Evolutionary conservation across 768 basidiomycete species (phyloP), one percentile per base, ranked within the genome.

Genomic region (Postia placenta): DNA sequence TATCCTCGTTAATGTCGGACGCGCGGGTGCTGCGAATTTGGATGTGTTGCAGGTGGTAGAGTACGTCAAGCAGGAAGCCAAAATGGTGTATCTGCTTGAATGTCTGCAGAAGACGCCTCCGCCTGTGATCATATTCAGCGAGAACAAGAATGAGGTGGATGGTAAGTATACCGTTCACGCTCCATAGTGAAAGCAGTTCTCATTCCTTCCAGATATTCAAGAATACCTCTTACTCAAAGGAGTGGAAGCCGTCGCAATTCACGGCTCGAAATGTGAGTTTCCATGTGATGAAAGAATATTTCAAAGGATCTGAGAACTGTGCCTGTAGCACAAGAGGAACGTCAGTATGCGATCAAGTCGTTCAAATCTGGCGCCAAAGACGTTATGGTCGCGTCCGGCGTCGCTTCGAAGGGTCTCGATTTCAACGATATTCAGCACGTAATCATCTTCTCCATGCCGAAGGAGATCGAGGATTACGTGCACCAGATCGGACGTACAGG

Each of bases 111-210:
- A 98, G 72, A 99, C 96, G 0, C 86, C 96, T 0, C 96, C 96
- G 5, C 96, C 96, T 1, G 93, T 95, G 42, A 96, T 98, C 67
- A 80, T 98, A 49, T 99, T 99, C 66, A 92, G 88, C 55, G 96
- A 99, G 64, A 98, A 95, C 72, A 99, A 99, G 75, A 98, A 99
- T 63, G 96, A 99, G 65, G 96, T 99, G n/a, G 96, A 99, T 62
- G 94, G 93, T 93, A 56, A 59, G 50, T 42, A 19, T 35, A 23
- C 27, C 19, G 79, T 53, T 4, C 15, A 42, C n/a, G 11, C 40
- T 28, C 45, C 30, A 17, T 6, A 20, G 45, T 47, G 28, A 44
- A 20, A n/a, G n/a, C n/a, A n/a, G n/a, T n/a, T n/a, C n/a, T n/a
- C n/a, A n/a, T n/a, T n/a, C n/a, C n/a, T 15, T 12, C 39, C 57